phyloP scores from a whole-genome alignment of 768 basidiomycete species.

The Naganishia vishniacii region DNA sequence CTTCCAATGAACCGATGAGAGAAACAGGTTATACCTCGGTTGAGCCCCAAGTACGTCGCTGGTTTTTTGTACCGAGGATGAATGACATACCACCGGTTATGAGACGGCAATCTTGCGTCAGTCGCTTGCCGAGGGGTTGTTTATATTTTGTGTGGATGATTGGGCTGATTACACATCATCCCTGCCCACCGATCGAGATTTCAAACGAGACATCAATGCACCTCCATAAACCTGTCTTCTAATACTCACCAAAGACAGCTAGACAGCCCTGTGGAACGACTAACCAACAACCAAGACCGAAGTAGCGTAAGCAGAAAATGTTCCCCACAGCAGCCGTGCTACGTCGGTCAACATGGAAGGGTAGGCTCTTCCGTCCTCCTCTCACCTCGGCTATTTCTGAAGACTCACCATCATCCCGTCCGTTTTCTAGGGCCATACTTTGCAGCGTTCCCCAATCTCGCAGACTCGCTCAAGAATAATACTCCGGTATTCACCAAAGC shows the following conservation, averaged over 20 bases:
- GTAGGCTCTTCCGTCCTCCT: constrained; percentile 36
- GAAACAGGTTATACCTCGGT: too few species aligned
- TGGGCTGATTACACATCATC: neutral
- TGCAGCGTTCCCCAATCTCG: constrained; percentile 81
- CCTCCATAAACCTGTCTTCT: too few species aligned
- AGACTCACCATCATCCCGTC: neutral
- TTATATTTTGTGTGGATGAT: neutral
- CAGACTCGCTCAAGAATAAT: constrained; percentile 71
- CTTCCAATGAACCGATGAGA: too few species aligned
- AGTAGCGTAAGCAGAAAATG: neutral
- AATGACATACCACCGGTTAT: constrained; percentile 10
- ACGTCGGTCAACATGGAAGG: constrained; percentile 52
- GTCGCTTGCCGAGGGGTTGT: constrained; percentile 4
- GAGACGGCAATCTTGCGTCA: neutral
- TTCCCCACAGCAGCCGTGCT: constrained; percentile 34
- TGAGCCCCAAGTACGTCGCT: too few species aligned
- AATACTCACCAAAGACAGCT: neutral
- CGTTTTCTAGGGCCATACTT: constrained; percentile 77
- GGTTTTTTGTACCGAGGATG: neutral
- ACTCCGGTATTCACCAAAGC: constrained; percentile 83
- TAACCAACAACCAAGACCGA: neutral
- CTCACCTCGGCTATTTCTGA: neutral
- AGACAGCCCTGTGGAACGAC: neutral
- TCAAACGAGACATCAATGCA: constrained; percentile 18
- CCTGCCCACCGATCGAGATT: constrained; percentile 4